These are phyloP conservation scores for Mortierella hygrophila DNA, from an alignment of 192 early-diverging fungal genomes.

Conservation along the genomic window DNA sequence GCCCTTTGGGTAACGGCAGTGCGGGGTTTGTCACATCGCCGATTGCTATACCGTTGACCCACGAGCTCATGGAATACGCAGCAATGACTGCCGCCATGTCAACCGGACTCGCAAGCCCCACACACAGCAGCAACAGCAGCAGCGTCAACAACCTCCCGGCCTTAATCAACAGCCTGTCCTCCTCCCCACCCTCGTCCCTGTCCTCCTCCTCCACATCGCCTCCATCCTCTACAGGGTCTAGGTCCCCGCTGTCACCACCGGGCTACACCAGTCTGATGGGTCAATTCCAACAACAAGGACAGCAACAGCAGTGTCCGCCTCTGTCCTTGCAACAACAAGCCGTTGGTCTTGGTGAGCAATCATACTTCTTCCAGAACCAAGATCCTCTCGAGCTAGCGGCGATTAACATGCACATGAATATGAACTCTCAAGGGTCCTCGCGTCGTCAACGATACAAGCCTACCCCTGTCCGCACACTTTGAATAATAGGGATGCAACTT, in stretches of 20 bases:
- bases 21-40: neutral
- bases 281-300: conserved; percentile 10
- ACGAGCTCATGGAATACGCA: conserved; percentile 51
- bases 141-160: conserved; percentile 12
- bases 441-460: conserved; percentile 45
- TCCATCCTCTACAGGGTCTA: neutral
- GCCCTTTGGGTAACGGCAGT: neutral
- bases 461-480: conserved; percentile 25
- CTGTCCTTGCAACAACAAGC: neutral
- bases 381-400: conserved; percentile 31
- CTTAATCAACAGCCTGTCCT: conserved; percentile 9
- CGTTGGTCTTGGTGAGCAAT: neutral
- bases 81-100: conserved; percentile 22
- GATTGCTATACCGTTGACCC: conserved; percentile 23
- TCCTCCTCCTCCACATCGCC: neutral
- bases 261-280: conserved; percentile 7
- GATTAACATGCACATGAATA: conserved; percentile 38
- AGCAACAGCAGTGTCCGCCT: neutral
- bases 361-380: neutral
- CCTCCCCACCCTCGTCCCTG: conserved; percentile 2
- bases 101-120: neutral
- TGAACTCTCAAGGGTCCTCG: conserved; percentile 45
- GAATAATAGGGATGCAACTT: neutral
- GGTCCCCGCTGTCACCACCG: conserved; percentile 5
- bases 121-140: neutral